These are phyloP conservation scores for Plantago coronopus DNA, from an alignment of 305 asterid species.

Conservation along the genomic window DNA sequence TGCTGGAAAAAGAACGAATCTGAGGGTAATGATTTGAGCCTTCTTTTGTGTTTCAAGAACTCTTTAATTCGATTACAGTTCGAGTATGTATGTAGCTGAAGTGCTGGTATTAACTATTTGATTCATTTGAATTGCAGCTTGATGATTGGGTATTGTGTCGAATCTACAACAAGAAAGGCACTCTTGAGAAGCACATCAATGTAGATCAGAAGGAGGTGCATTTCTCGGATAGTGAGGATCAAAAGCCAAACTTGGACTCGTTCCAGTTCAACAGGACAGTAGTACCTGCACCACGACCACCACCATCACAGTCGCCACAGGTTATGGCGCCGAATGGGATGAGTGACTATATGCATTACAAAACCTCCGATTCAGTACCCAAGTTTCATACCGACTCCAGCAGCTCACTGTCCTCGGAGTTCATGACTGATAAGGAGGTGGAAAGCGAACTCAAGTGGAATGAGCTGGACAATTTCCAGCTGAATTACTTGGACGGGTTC, in stretches of 20 bases:
- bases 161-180: constrained; percentile 45
- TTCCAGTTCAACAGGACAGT: constrained; percentile 8
- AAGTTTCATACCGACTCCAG: constrained; percentile 30
- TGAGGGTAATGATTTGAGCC: constrained; percentile 26
- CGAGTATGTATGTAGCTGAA: too few relatives aligned
- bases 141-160: constrained; percentile 47
- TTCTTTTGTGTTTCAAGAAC: neutral
- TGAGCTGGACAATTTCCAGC: constrained; percentile 25
- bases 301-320: constrained; percentile 10
- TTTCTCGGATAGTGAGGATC: constrained; percentile 36
- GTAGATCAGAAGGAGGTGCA: constrained; percentile 20
- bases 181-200: constrained; percentile 24
- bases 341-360: constrained; percentile 19
- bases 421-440: constrained; percentile 29
- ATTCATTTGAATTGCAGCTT: constrained; percentile 25
- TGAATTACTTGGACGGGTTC: constrained; percentile 26
- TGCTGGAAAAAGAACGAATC: constrained; percentile 29
- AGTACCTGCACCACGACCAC: constrained; percentile 9
- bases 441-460: constrained; percentile 28
- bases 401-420: constrained; percentile 29
- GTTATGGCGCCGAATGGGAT: constrained; percentile 3
- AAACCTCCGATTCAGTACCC: constrained; percentile 22
- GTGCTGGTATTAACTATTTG: constrained; percentile 13
- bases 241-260: constrained; percentile 18
- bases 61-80: neutral